Conservation (phyloP, 2,329 filamentous ascomycete genomes). For the Helminthosporium solani region DNA sequence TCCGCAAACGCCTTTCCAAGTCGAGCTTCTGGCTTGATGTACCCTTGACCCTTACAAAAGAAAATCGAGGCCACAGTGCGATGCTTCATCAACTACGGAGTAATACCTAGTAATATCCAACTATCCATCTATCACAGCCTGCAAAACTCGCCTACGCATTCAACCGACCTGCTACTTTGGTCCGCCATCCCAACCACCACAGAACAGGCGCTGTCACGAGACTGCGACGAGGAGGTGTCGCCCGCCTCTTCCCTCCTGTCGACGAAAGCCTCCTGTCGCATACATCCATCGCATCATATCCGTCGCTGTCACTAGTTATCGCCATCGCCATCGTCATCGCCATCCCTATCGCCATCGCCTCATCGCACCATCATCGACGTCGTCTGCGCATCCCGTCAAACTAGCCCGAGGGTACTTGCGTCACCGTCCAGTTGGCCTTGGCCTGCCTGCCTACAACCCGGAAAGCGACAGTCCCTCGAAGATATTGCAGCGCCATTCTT, state of each 20-base stretch:
- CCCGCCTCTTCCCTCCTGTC: not conserved
- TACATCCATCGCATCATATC: not conserved
- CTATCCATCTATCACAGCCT: too few relatives aligned
- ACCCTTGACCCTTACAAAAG: too few relatives aligned
- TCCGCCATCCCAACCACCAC: slow-evolving; percentile 13
- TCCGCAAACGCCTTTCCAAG: too few relatives aligned
- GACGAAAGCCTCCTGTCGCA: not conserved
- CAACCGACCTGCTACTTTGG: slow-evolving; percentile 23
- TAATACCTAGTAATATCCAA: too few relatives aligned
- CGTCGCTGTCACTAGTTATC: not conserved
- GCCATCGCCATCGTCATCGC: not conserved
- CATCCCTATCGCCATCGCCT: too few relatives aligned
- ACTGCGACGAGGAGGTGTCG: slow-evolving; percentile 8
- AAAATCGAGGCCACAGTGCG: too few relatives aligned
- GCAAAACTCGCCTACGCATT: slow-evolving; percentile 5
- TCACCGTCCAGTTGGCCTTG: not conserved
- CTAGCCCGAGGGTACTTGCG: not conserved
- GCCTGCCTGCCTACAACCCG: slow-evolving; percentile 4
- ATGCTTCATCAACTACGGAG: too few relatives aligned
- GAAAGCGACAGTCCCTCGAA: not conserved
- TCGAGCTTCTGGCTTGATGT: too few relatives aligned
- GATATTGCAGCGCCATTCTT: slow-evolving; percentile 7
- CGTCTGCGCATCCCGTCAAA: not conserved
- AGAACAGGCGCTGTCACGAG: slow-evolving; percentile 6
- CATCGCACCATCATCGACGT: not conserved